Evolutionary conservation across 495 filamentous ascomycete species (phyloP).

Genomic region (Trichocladium uniseriatum): DNA sequence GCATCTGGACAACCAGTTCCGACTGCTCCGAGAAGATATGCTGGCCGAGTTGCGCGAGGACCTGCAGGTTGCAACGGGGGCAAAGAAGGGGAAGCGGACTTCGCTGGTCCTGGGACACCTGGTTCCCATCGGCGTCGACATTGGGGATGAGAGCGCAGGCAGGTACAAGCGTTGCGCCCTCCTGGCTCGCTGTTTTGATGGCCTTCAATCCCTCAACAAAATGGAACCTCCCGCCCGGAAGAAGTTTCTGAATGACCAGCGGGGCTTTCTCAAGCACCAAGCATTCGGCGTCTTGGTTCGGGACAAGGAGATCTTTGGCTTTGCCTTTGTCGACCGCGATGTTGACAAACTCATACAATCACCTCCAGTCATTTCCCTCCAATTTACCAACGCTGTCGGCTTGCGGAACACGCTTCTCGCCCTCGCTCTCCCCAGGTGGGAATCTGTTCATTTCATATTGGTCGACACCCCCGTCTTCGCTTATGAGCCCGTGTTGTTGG

Average conservation of each 20-base stretch:
- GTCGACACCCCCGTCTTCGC: constrained; percentile 61
- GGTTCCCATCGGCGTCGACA: constrained; percentile 17
- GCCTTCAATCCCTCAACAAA: constrained; percentile 36
- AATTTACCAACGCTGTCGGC: constrained; percentile 36
- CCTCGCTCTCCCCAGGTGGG: constrained; percentile 35
- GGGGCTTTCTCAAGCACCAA: constrained; percentile 47
- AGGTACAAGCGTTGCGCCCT: constrained; percentile 35
- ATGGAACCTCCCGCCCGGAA: constrained; percentile 29
- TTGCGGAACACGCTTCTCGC: constrained; percentile 28
- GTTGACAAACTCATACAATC: constrained; percentile 39
- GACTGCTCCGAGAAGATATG: constrained; percentile 68
- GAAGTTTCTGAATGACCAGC: constrained; percentile 39
- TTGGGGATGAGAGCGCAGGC: constrained; percentile 18
- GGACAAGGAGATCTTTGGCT: constrained; percentile 46
- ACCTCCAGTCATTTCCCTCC: constrained; percentile 45
- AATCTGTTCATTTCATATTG: constrained; percentile 40
- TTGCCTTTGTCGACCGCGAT: constrained; percentile 52
- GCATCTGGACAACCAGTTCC: constrained; percentile 72
- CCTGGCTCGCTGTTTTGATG: constrained; percentile 34
- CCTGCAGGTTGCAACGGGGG: constrained; percentile 35
- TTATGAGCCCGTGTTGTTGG: constrained; percentile 58
- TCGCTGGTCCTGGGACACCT: constrained; percentile 21
- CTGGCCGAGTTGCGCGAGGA: constrained; percentile 56
- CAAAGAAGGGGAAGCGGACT: constrained; percentile 36
- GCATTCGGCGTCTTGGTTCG: constrained; percentile 51